Evolutionary conservation across 176 grass and related monocot genomes (phyloP).

Genomic region (Phyllostachys edulis): DNA sequence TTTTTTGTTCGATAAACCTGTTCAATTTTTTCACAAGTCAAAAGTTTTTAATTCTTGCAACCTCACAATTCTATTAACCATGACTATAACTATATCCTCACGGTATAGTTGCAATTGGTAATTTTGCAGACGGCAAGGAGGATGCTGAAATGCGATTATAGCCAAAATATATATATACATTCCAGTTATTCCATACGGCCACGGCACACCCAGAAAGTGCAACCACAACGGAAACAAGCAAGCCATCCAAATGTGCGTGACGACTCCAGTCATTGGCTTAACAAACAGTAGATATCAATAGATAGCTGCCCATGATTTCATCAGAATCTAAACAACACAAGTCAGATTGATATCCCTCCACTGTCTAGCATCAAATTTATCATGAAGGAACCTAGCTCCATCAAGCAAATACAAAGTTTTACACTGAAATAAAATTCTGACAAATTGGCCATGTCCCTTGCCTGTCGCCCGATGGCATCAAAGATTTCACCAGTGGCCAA

Average conservation of each 20-base stretch:
- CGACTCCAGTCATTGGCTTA: neutral
- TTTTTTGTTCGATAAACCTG: neutral
- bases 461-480: neutral
- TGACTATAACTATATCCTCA: neutral
- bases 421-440: conserved; percentile 19
- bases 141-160: neutral
- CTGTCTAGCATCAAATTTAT: neutral
- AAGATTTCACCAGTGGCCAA: conserved; percentile 19
- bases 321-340: neutral
- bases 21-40: neutral
- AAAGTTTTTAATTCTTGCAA: neutral
- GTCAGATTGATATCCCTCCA: neutral
- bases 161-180: neutral
- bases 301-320: neutral
- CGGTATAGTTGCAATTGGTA: neutral
- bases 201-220: neutral
- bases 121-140: neutral
- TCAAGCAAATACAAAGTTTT: neutral
- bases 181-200: neutral
- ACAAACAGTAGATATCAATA: neutral
- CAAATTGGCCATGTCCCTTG: neutral
- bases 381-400: neutral
- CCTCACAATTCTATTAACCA: too few relatives aligned
- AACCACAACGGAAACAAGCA: neutral
- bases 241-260: neutral